phyloP scores from a whole-genome alignment of 2,329 filamentous ascomycete species.

The Elsinoe fawcettii region DNA sequence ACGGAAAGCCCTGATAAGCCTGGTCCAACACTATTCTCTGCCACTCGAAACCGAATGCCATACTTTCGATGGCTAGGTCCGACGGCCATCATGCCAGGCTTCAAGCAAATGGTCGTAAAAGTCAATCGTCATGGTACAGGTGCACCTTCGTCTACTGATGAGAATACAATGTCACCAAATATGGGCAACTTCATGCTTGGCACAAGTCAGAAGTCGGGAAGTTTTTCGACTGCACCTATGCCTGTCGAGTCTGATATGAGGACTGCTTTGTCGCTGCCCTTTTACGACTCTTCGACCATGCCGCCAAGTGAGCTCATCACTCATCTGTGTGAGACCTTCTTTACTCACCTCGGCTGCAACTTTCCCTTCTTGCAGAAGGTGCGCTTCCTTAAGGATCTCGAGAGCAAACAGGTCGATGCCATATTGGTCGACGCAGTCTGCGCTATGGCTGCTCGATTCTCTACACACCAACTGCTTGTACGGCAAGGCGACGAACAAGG shows the following conservation, averaged over 20 bases:
- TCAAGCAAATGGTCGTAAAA: constrained; percentile 84
- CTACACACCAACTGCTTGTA: constrained; percentile 48
- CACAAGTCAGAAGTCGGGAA: constrained; percentile 15
- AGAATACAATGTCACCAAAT: constrained; percentile 26
- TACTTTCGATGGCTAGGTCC: constrained; percentile 89
- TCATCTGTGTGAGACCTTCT: constrained; percentile 72
- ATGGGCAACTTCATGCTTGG: constrained; percentile 15
- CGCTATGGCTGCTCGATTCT: constrained; percentile 73
- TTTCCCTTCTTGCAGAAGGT: constrained; percentile 72
- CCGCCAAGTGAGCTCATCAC: constrained; percentile 69
- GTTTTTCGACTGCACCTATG: constrained; percentile 24
- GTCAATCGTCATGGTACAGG: constrained; percentile 59
- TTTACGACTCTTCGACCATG: constrained; percentile 67
- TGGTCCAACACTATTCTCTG: constrained; percentile 24
- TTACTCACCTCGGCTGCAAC: constrained; percentile 72
- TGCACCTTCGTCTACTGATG: constrained; percentile 48
- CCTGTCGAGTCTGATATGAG: constrained; percentile 34
- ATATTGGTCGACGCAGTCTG: constrained; percentile 85
- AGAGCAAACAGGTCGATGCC: constrained; percentile 72
- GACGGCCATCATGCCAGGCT: constrained; percentile 83
- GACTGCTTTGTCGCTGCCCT: constrained; percentile 45
- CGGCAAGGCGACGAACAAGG: constrained; percentile 45
- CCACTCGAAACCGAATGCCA: constrained; percentile 58
- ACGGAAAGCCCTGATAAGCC: neutral
- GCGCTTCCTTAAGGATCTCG: constrained; percentile 65